Evolutionary conservation across 257 asterid species (phyloP).

Genomic region (Jacaranda mimosifolia): DNA sequence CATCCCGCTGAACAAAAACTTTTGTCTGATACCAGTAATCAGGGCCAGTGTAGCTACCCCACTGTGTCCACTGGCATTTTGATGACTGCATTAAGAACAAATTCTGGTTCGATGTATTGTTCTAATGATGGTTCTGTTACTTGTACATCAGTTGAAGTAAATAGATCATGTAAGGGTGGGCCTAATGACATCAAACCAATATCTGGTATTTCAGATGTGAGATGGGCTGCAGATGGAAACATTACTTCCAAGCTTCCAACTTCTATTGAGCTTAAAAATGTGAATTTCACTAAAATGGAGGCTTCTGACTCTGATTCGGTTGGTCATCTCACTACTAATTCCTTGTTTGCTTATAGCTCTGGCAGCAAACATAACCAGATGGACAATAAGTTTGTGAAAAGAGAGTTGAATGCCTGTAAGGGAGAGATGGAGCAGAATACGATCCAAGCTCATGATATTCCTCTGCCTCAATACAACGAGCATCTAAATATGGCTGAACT

Average conservation of each 20-base stretch:
- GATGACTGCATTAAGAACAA: slow-evolving; percentile 38
- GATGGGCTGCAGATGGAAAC: slow-evolving; percentile 33
- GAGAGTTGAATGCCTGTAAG: slow-evolving; percentile 24
- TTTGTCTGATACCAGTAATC: slow-evolving; percentile 29
- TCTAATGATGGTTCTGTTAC: slow-evolving; percentile 36
- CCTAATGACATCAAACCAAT: slow-evolving; percentile 26
- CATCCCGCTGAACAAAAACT: slow-evolving; percentile 41
- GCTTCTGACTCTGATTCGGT: slow-evolving; percentile 34
- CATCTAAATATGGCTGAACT: slow-evolving; percentile 39
- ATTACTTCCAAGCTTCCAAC: slow-evolving; percentile 28
- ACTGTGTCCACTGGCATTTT: slow-evolving; percentile 17
- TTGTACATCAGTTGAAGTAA: slow-evolving; percentile 32
- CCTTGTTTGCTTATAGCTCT: no score
- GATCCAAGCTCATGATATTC: slow-evolving; percentile 30
- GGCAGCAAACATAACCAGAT: slow-evolving; percentile 32
- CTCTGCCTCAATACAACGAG: slow-evolving; percentile 37
- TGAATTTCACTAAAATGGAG: slow-evolving; percentile 44
- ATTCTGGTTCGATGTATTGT: slow-evolving; percentile 37
- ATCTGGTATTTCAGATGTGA: slow-evolving; percentile 38
- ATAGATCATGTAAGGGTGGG: no score
- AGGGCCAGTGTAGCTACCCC: slow-evolving; percentile 31
- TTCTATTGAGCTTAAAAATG: slow-evolving; percentile 35
- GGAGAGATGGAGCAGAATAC: slow-evolving; percentile 42
- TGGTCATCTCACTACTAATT: no score
- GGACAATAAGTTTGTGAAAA: slow-evolving; percentile 38